Evolutionary conservation across 495 filamentous ascomycete genomes (phyloP).

Genomic region (Thozetella sp.): DNA sequence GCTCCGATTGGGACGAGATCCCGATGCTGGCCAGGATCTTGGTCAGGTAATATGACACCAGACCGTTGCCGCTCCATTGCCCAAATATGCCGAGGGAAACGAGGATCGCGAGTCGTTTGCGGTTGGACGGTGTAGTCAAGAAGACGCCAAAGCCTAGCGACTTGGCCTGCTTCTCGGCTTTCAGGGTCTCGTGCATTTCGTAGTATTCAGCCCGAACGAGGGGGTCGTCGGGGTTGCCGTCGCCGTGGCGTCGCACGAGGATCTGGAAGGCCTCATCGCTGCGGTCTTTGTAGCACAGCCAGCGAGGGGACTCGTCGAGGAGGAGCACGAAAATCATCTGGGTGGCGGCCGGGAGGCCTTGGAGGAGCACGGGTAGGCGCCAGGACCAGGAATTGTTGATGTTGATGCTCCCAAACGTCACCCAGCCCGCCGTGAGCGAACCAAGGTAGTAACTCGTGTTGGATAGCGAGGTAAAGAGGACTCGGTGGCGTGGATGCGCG

Average conservation of each 20-base stretch:
- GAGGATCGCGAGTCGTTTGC: slow-evolving; percentile 20
- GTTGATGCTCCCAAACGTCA: slow-evolving; percentile 53
- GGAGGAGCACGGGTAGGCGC: slow-evolving; percentile 56
- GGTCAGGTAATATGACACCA: slow-evolving; percentile 45
- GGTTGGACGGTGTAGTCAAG: slow-evolving; percentile 42
- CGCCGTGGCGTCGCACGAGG: slow-evolving; percentile 57
- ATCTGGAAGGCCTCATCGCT: slow-evolving; percentile 50
- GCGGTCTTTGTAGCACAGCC: slow-evolving; percentile 50
- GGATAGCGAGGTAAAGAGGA: slow-evolving; percentile 60
- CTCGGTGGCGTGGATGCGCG: slow-evolving; percentile 57
- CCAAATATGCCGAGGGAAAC: slow-evolving; percentile 16
- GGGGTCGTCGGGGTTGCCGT: slow-evolving; percentile 47
- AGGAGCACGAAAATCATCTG: slow-evolving; percentile 48
- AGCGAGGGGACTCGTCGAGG: slow-evolving; percentile 54
- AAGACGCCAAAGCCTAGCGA: slow-evolving; percentile 49
- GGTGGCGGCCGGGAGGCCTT: slow-evolving; percentile 46
- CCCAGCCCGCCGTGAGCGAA: slow-evolving; percentile 51
- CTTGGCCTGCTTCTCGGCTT: slow-evolving; percentile 42
- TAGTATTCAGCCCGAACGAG: slow-evolving; percentile 52
- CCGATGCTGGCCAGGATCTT: slow-evolving; percentile 36
- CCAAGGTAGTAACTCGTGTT: slow-evolving; percentile 60
- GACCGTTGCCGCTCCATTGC: slow-evolving; percentile 20
- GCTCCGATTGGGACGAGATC: slow-evolving; percentile 43
- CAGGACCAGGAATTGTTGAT: slow-evolving; percentile 55
- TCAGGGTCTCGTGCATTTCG: slow-evolving; percentile 53